A percentile compares a stretch with the other conserved stretches of the same genome.
Evolutionary conservation across 331 rosid species (phyloP).

Genomic region (Pyracantha coccinea): DNA sequence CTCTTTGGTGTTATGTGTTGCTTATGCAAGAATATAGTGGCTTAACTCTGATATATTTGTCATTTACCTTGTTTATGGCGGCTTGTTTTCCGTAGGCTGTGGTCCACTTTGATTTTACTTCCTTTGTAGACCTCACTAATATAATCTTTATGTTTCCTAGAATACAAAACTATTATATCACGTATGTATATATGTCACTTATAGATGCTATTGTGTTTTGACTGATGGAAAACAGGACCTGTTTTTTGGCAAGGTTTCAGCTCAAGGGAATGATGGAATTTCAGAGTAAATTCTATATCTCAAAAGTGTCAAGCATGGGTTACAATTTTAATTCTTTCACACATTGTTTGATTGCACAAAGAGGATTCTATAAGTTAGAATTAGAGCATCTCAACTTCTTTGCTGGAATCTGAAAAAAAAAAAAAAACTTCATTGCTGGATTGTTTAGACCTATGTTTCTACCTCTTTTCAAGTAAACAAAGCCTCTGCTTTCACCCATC

Average conservation of each 20-base stretch:
- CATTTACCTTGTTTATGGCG: background rate
- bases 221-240: constrained; percentile 55
- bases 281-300: constrained; percentile 33
- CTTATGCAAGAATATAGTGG: background rate
- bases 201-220: constrained; percentile 1
- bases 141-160: background rate
- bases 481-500: background rate
- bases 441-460: background rate
- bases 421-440: background rate
- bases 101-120: background rate
- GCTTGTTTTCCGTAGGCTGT: background rate
- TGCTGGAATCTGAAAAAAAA: background rate
- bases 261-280: constrained; percentile 39
- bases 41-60: background rate
- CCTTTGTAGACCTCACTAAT: background rate
- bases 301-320: background rate
- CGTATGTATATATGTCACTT: background rate
- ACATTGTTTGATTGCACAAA: background rate
- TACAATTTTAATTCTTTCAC: background rate
- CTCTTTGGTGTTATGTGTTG: background rate
- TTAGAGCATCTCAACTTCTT: background rate
- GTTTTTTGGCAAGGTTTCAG: constrained; percentile 47
- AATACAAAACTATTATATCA: background rate
- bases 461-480: background rate
- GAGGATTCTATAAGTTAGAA: background rate